Evolutionary conservation across 441 rosid species (phyloP), one percentile per base, ranked within the genome.

Genomic region (Populus tomentosa): DNA sequence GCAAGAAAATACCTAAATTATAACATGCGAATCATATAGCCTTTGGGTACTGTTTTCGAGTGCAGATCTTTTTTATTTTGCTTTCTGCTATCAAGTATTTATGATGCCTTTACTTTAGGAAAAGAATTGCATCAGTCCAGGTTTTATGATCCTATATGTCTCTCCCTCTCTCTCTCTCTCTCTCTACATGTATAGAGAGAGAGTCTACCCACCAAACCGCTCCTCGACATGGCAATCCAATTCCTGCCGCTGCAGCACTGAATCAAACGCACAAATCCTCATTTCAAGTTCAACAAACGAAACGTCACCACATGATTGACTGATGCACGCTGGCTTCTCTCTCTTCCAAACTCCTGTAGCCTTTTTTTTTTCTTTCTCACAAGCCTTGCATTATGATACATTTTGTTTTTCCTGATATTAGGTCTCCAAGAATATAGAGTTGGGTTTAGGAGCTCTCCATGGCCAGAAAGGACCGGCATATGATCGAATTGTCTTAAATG

Each of bases 401-500:
- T 9, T n/a, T 11, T 16, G 20, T 20, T 5, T 3, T 33, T 32
- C 6, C 67, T 75, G 16, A 42, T 80, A 32, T 73, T 77, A 93
- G 97, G 89, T 94, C n/a, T 82, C 94, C 7, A 94, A 89, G 89
- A 94, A 94, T 84, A 92, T 95, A 81, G 97, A 89, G 86, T 77
- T 95, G 75, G 99, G 99, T 70, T 81, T 95, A 73, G 88, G 93
- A 71, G 94, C 97, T 30, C 97, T 95, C 30, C 77, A 67, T 28
- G 99, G 97, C 63, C 80, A 89, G 74, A 94, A 85, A 85, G 97
- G 99, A 18, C 89, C 97, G 3, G 88, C 97, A 16, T 95, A 95
- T 80, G 99, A 94, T 86, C 87, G 98, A 75, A 90, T 95, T 16
- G 88, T 94, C 62, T 78, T 94, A 67, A 95, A 94, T 76, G 99